Evolutionary conservation across 2,329 filamentous ascomycete species (phyloP).

Genomic region (Mycosphaerella sp.): DNA sequence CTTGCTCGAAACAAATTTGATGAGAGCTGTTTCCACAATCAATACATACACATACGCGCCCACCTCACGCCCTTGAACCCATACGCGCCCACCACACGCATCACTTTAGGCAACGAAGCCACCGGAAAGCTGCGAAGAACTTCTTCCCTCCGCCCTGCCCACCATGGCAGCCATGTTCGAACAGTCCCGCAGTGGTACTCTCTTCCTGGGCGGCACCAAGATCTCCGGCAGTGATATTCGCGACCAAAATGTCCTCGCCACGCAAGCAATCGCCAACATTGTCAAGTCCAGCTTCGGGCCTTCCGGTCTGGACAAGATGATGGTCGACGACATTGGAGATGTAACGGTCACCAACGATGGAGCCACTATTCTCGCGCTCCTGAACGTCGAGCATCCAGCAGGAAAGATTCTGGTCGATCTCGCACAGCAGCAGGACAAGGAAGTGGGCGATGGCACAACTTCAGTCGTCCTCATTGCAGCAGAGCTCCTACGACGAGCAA

Average conservation of each 20-base stretch:
- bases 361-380: slow-evolving; percentile 87
- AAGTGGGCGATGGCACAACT: slow-evolving; percentile 96
- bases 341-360: slow-evolving; percentile 99
- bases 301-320: slow-evolving; percentile 98
- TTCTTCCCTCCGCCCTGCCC: background rate
- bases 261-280: slow-evolving; percentile 95
- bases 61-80: background rate
- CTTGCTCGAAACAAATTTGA: slow-evolving; percentile 4
- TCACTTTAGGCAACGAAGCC: background rate
- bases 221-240: slow-evolving; percentile 94
- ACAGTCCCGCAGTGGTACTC: slow-evolving; percentile 86
- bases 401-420: slow-evolving; percentile 98
- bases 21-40: background rate
- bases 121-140: background rate
- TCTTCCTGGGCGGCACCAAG: slow-evolving; percentile 96
- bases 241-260: slow-evolving; percentile 95
- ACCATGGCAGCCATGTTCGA: slow-evolving; percentile 93
- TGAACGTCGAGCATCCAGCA: slow-evolving; percentile 96
- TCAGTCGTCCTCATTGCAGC: slow-evolving; percentile 96
- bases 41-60: background rate
- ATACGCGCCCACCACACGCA: background rate
- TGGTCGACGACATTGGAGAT: slow-evolving; percentile 99
- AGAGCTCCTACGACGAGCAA: slow-evolving; percentile 85
- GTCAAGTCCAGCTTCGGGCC: slow-evolving; percentile 98
- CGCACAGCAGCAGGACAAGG: slow-evolving; percentile 97